A percentile compares a stretch with the other conserved stretches of the same genome.
These are phyloP conservation scores for Chloroidium sp. DNA, from an alignment of 163 green algal genomes.

Conservation along the genomic window DNA sequence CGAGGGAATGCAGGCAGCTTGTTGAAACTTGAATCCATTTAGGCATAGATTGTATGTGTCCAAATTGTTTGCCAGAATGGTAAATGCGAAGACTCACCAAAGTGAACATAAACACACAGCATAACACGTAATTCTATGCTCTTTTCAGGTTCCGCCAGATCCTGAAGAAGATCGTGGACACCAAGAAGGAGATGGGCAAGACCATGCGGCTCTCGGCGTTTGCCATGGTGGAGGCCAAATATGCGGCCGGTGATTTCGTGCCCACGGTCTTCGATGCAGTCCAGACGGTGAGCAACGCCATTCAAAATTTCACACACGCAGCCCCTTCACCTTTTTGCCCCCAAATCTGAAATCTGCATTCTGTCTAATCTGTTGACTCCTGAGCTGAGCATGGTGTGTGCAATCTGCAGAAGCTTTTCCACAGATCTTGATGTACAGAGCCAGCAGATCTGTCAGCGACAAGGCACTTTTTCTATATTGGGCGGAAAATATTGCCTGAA, in stretches of 20 bases:
- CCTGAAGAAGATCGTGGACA: conserved; percentile 91
- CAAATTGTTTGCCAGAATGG: background rate
- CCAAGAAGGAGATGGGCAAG: conserved; percentile 81
- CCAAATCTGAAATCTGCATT: no score
- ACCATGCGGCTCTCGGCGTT: conserved; percentile 91
- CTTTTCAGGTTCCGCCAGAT: conserved; percentile 59
- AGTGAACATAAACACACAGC: background rate
- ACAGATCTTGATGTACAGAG: no score
- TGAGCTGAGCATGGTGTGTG: background rate
- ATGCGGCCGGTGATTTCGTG: conserved; percentile 84
- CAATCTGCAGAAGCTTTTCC: background rate
- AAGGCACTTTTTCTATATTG: no score
- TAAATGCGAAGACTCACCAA: background rate
- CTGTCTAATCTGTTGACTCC: background rate
- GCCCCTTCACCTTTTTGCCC: no score
- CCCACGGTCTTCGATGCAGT: conserved; percentile 94
- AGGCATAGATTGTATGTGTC: no score
- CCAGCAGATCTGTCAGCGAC: no score
- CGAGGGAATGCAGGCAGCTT: no score
- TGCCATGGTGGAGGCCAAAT: conserved; percentile 90
- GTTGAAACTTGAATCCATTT: no score
- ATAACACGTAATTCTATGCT: background rate
- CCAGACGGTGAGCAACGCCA: conserved; percentile 31
- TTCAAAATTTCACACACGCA: no score
- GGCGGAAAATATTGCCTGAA: no score